These are phyloP conservation scores for Elongisporangium prolatum DNA, from an alignment of 352 stramenopile genomes.

Conservation along the genomic window DNA sequence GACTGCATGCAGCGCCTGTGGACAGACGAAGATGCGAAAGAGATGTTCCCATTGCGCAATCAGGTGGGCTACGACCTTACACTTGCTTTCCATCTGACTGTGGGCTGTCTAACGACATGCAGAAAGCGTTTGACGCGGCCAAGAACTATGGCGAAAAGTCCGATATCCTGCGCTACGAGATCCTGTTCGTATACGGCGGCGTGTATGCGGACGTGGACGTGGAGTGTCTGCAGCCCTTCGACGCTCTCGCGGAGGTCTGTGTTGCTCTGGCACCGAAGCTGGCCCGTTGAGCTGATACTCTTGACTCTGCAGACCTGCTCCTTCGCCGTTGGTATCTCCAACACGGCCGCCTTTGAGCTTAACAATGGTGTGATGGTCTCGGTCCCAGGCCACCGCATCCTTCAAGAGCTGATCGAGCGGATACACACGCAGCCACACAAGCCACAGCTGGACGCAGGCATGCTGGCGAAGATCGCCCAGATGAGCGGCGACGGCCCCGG, in stretches of 20 bases:
- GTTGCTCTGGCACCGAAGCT: background rate
- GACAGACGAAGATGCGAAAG: slow-evolving; percentile 31
- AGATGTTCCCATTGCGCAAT: slow-evolving; percentile 22
- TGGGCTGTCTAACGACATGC: slow-evolving; percentile 14
- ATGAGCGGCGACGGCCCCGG: slow-evolving; percentile 15
- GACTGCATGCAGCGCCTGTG: slow-evolving; percentile 32
- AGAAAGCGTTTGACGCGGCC: slow-evolving; percentile 38
- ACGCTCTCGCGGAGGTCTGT: slow-evolving; percentile 26
- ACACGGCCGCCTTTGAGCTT: slow-evolving; percentile 63
- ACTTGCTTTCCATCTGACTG: too few relatives aligned
- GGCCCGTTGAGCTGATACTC: background rate
- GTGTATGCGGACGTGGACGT: slow-evolving; percentile 75
- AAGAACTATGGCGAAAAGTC: slow-evolving; percentile 67
- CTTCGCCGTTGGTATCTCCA: slow-evolving; percentile 59
- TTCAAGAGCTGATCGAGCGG: slow-evolving; percentile 23
- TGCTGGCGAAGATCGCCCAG: slow-evolving; percentile 17
- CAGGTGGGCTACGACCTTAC: too few relatives aligned
- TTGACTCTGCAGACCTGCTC: slow-evolving; percentile 18
- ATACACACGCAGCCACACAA: slow-evolving; percentile 13
- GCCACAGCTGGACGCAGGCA: slow-evolving; percentile 12
- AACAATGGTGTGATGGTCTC: slow-evolving; percentile 67
- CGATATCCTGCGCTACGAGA: slow-evolving; percentile 73
- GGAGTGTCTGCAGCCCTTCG: slow-evolving; percentile 47
- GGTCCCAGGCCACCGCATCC: slow-evolving; percentile 19
- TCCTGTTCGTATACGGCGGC: slow-evolving; percentile 44